Evolutionary conservation across 805 yeast genomes (phyloP).

Genomic region (Hanseniaspora nectarophila): DNA sequence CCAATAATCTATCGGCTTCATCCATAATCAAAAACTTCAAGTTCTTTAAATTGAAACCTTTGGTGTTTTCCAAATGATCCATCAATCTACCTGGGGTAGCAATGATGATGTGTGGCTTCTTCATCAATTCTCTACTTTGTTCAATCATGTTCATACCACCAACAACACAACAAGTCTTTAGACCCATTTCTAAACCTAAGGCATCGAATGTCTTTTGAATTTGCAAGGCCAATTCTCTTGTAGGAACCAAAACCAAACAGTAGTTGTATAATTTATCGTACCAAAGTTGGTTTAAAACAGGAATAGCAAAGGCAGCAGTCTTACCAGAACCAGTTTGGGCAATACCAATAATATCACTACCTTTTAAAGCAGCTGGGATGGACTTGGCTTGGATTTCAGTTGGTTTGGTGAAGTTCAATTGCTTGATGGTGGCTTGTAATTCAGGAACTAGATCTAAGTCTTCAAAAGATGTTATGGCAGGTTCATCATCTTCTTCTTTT

Average conservation of each 20-base stretch:
- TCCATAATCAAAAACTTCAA: constrained; percentile 82
- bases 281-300: constrained; percentile 84
- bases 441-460: constrained; percentile 64
- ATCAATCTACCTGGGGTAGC: constrained; percentile 92
- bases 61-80: constrained; percentile 88
- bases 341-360: constrained; percentile 85
- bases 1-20: constrained; percentile 91
- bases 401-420: constrained; percentile 65
- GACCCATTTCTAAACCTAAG: constrained; percentile 80
- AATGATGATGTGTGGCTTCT: constrained; percentile 86
- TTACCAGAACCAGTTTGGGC: constrained; percentile 98
- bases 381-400: constrained; percentile 90
- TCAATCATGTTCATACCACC: constrained; percentile 99
- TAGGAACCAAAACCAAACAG: constrained; percentile 79
- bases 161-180: constrained; percentile 76
- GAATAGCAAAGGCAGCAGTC: constrained; percentile 96
- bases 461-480: constrained; percentile 33
- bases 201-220: constrained; percentile 94
- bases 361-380: constrained; percentile 80
- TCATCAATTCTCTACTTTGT: constrained; percentile 84
- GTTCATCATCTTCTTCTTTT: constrained; percentile 16
- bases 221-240: constrained; percentile 75
- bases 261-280: constrained; percentile 77
- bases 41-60: constrained; percentile 71
- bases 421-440: constrained; percentile 64